A percentile compares a stretch with the other conserved stretches of the same genome.
These are phyloP conservation scores for Trapa bicornis DNA, from an alignment of 345 rosid genomes.

Conservation along the genomic window DNA sequence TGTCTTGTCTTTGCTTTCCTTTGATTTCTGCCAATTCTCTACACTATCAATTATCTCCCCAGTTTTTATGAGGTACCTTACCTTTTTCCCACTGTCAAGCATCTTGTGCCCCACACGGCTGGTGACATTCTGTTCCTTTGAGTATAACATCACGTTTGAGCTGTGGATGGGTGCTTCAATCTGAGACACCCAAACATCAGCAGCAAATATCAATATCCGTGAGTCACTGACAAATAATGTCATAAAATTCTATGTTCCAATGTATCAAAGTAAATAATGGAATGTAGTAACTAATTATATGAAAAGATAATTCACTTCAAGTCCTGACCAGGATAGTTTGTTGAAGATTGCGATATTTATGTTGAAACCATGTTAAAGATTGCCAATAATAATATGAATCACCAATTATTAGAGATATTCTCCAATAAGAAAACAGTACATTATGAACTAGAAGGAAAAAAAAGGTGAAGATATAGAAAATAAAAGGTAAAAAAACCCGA, in stretches of 20 bases:
- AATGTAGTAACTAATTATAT: background rate
- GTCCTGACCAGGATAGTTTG: no score
- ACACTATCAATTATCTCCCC: slow-evolving; percentile 67
- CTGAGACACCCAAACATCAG: slow-evolving; percentile 32
- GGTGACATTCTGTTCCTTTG: slow-evolving; percentile 61
- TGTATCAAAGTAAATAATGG: background rate
- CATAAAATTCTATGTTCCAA: background rate
- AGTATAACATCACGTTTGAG: slow-evolving; percentile 88
- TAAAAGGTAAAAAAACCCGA: background rate
- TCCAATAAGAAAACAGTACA: no score
- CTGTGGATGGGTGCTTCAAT: slow-evolving; percentile 91
- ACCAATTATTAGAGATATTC: no score
- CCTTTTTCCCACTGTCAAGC: slow-evolving; percentile 54
- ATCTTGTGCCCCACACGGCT: slow-evolving; percentile 79
- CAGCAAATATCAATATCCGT: background rate
- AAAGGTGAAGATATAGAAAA: background rate
- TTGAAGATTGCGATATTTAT: background rate
- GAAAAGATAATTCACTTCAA: no score
- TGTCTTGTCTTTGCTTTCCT: slow-evolving; percentile 42
- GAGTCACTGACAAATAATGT: background rate
- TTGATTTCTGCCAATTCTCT: slow-evolving; percentile 69
- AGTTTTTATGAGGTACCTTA: slow-evolving; percentile 67
- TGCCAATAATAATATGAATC: background rate
- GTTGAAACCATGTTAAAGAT: background rate
- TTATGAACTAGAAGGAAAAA: no score